These are phyloP conservation scores for Eryngium alpinum DNA, from an alignment of 140 eudicot genomes.

Conservation along the genomic window DNA sequence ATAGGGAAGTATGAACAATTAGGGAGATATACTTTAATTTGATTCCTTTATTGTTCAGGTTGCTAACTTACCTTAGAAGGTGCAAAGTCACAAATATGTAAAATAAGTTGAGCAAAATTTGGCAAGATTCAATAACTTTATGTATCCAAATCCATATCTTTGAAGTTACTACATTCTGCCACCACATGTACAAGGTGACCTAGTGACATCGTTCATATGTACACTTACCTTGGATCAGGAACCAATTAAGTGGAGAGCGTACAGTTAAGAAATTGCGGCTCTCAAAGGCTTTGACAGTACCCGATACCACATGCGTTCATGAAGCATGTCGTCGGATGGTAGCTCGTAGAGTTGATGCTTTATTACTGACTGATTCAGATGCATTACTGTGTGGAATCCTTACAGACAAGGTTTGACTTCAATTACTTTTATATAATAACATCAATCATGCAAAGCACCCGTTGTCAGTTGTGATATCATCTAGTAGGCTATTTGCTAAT, in stretches of 20 bases:
- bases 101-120: no score
- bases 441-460: background rate
- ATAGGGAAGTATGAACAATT: no score
- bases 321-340: conserved; percentile 98
- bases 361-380: conserved; percentile 80
- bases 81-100: no score
- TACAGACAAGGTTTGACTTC: conserved; percentile 68
- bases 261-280: conserved; percentile 88
- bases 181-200: background rate
- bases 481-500: conserved; percentile 2
- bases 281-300: conserved; percentile 83
- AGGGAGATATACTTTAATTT: no score
- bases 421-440: background rate
- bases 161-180: no score
- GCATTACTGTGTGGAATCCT: conserved; percentile 91
- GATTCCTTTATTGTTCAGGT: no score
- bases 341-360: conserved; percentile 90
- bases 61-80: no score
- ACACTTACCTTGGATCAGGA: conserved; percentile 37
- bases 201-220: background rate
- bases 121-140: background rate
- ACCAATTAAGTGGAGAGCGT: conserved; percentile 75
- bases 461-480: background rate
- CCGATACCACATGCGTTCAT: conserved; percentile 68
- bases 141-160: background rate